Evolutionary conservation across 345 rosid species (phyloP).

Genomic region (Boechera retrofracta): DNA sequence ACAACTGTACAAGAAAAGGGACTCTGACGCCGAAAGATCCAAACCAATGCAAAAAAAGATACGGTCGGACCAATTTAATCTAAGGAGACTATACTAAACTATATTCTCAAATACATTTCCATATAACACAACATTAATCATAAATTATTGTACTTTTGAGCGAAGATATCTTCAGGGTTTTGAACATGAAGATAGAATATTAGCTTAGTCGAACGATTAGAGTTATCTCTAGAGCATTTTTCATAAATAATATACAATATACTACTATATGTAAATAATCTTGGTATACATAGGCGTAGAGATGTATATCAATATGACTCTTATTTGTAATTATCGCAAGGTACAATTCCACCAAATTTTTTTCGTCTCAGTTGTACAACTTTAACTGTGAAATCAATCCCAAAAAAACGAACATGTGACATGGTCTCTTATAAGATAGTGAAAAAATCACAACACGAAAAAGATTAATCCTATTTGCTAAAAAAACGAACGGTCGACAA

Average conservation of each 20-base stretch:
- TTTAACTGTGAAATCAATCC: slow-evolving; percentile 15
- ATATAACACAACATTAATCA: not conserved
- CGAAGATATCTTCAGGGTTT: not conserved
- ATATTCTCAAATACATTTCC: not conserved
- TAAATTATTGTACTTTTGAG: not conserved
- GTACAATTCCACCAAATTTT: slow-evolving; percentile 21
- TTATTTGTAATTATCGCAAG: not conserved
- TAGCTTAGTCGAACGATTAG: not conserved
- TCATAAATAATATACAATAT: not conserved
- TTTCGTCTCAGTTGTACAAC: not conserved
- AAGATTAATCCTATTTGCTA: not conserved
- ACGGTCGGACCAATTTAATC: slow-evolving; percentile 21
- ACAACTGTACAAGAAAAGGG: slow-evolving; percentile 23
- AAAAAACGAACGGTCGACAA: slow-evolving; percentile 22
- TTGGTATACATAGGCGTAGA: not conserved
- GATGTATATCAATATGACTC: not conserved
- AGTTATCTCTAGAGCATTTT: not conserved
- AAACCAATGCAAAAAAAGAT: slow-evolving; percentile 5
- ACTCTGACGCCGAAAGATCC: slow-evolving; percentile 7
- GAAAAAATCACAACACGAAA: not conserved
- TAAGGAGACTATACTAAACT: not conserved
- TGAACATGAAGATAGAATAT: not conserved
- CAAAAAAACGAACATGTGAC: slow-evolving; percentile 30
- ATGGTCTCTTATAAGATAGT: slow-evolving; percentile 36
- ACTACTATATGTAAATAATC: not conserved